Evolutionary conservation across 2,329 filamentous ascomycete genomes (phyloP).

Genomic region (Alternaria triticimaculans): DNA sequence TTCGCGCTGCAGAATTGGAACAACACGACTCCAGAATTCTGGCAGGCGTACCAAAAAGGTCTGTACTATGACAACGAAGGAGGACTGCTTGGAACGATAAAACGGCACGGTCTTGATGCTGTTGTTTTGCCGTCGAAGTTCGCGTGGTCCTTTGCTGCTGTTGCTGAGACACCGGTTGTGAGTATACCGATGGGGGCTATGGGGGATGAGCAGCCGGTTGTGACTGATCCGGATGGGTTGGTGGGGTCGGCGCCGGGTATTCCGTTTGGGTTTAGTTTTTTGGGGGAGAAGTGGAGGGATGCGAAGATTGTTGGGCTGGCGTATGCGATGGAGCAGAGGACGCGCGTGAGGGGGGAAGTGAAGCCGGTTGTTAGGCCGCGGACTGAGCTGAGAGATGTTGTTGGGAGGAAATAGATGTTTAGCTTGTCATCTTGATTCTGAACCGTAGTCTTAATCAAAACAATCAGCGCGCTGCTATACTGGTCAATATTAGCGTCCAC

Average conservation of each 20-base stretch:
- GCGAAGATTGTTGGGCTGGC: not conserved
- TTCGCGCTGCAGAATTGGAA: not conserved
- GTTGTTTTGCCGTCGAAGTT: not conserved
- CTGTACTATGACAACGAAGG: not conserved
- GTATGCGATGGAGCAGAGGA: not conserved
- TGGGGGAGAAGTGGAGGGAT: not conserved
- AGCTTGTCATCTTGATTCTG: not conserved
- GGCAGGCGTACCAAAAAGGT: not conserved
- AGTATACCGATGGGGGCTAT: not conserved
- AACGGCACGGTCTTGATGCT: not conserved
- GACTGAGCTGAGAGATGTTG: not conserved
- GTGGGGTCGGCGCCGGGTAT: not conserved
- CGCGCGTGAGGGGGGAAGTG: not conserved
- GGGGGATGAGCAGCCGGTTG: not conserved
- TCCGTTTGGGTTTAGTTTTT: not conserved
- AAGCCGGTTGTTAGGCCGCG: not conserved
- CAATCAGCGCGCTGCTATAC: not conserved
- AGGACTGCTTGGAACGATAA: not conserved
- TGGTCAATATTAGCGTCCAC: too few species aligned
- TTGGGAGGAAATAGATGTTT: not conserved
- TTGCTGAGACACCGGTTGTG: not conserved
- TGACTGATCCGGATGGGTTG: not conserved
- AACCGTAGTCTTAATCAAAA: rapidly evolving
- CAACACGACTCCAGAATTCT: not conserved
- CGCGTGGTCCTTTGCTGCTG: not conserved